Base-by-base conservation (phyloP, 2,329 filamentous ascomycete species). In the Apiospora kogelbergensis region DNA sequence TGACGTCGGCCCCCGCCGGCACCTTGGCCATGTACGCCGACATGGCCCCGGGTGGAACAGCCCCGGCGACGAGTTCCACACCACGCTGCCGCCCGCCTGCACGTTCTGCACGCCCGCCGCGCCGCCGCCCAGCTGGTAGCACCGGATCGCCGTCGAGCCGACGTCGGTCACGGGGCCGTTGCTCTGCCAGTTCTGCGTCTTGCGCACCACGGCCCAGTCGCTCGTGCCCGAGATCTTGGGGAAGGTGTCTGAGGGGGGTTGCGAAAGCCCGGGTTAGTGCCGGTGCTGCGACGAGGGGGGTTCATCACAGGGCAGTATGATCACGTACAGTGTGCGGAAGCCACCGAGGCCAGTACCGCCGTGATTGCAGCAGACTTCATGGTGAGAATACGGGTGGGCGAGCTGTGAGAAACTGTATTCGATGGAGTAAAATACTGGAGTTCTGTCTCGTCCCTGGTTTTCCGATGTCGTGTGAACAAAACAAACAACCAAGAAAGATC, bases 151-250 rank as follows among this genome's bases (percentile, higher is more conserved):
- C 1, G 80, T 72, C 46, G 82, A 84, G 64, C 74, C 80, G 40
- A 86, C 84, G 70, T 84, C 79, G 3, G 83, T 83, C 44, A 86
- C 84, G 26, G 81, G 81, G 13, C 76, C 77, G 72, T 83, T 82
- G 68, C 75, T 79, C 73, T 83, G 81, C 72, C 80, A 82, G 76
- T 84, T 84, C 67, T 81, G 79, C 44, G 82, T 83, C 73, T 80
- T 77, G 57, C 82, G 80, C 63, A 84, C 77, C 9, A 75, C 77
- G 6, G 74, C 73, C 77, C 77, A 78, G 41, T 74, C 74, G 20
- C 73, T 40, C 11, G 76, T 77, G 53, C 76, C 76, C 3, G 70
- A 66, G 15, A 78, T 72, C 40, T 77, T 75, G 30, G 77, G 77
- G 68, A 78, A 78, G 9, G 77, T 78, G 67, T 78, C 76, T 78